phyloP scores from a whole-genome alignment of 495 filamentous ascomycete species.

The Aspergillus bridgeri region DNA sequence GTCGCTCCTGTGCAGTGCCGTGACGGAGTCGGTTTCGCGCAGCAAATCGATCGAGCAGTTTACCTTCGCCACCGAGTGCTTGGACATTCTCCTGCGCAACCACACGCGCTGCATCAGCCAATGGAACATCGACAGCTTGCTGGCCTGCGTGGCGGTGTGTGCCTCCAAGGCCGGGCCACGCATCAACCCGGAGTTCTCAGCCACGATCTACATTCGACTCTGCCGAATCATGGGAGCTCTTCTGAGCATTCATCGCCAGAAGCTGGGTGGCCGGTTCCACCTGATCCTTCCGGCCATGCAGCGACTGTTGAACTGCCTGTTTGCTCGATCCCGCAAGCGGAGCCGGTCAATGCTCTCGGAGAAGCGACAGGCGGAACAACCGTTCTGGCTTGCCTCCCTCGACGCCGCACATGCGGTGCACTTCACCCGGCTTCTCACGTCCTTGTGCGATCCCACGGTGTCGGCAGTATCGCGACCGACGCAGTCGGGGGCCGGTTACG shows the following conservation, averaged over 20 bases:
- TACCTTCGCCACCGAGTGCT: constrained; percentile 50
- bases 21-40: constrained; percentile 28
- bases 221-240: constrained; percentile 56
- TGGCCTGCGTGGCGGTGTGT: constrained; percentile 54
- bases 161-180: constrained; percentile 43
- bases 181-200: constrained; percentile 38
- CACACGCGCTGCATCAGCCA: constrained; percentile 57
- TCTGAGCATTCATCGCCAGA: constrained; percentile 59
- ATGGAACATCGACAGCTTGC: constrained; percentile 64
- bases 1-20: constrained; percentile 33
- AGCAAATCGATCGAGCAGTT: constrained; percentile 51
- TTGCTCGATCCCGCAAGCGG: constrained; percentile 48
- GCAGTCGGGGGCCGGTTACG: constrained; percentile 31
- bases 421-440: constrained; percentile 68
- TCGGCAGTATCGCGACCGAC: constrained; percentile 59
- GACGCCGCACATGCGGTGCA: constrained; percentile 53
- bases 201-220: constrained; percentile 57
- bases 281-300: constrained; percentile 62
- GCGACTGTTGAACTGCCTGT: constrained; percentile 60
- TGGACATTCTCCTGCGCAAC: constrained; percentile 55
- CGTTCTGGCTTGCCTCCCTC: constrained; percentile 46
- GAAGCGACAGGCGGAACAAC: constrained; percentile 25
- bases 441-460: constrained; percentile 74
- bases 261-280: constrained; percentile 67
- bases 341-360: constrained; percentile 35